Conservation (phyloP, 768 basidiomycete genomes). For the Kwoniella heveanensis region DNA sequence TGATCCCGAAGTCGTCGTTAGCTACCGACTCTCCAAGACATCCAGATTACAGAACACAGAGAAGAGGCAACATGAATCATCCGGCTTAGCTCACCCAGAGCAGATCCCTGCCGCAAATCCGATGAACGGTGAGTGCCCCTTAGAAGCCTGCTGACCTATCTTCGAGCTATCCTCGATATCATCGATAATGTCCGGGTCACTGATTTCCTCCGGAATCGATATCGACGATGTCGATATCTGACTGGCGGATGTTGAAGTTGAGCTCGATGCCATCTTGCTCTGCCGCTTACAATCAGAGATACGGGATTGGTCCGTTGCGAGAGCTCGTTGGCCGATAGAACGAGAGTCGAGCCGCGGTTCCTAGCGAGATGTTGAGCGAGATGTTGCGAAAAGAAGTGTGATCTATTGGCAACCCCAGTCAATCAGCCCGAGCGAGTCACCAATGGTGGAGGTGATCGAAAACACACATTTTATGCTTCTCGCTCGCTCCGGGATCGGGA, state of each 20-base stretch:
- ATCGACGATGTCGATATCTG: no score
- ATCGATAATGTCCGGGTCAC: conserved; percentile 16
- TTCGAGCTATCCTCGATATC: conserved; percentile 14
- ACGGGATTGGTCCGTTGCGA: no score
- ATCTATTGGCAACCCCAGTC: background rate
- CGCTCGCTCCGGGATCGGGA: background rate
- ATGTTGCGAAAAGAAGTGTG: background rate
- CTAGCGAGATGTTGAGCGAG: no score
- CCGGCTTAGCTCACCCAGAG: conserved; percentile 38
- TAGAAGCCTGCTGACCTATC: conserved; percentile 2
- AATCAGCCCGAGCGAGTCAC: background rate
- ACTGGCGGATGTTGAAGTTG: background rate
- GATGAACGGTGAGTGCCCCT: conserved; percentile 38
- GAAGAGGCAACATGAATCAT: no score
- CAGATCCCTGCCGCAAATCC: conserved; percentile 53
- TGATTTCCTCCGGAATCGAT: conserved; percentile 14
- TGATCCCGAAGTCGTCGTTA: background rate
- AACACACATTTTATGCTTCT: background rate
- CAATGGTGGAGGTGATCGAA: conserved; percentile 1
- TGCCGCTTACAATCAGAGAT: no score
- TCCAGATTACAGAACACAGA: no score
- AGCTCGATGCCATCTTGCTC: background rate
- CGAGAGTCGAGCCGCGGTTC: no score
- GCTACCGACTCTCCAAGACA: no score
- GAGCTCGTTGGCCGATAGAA: no score